Evolutionary conservation across 371 early-diverging fungal genomes (phyloP).

Genomic region (Mortierella sp.): DNA sequence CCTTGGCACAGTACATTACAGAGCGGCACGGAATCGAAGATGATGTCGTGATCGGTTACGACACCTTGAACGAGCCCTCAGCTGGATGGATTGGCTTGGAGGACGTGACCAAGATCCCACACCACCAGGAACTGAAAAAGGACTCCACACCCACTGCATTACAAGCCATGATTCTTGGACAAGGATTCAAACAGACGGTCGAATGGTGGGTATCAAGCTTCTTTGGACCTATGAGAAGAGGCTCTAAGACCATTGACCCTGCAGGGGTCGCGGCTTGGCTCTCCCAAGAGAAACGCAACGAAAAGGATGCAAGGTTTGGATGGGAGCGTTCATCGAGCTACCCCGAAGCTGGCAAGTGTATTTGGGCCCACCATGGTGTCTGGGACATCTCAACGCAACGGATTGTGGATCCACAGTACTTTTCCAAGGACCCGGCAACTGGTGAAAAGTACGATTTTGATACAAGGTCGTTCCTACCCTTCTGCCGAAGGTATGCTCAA

Average conservation of each 20-base stretch:
- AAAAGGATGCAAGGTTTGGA: slow-evolving; percentile 57
- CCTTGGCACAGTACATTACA: slow-evolving; percentile 60
- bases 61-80: slow-evolving; percentile 81
- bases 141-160: slow-evolving; percentile 72
- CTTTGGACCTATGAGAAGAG: slow-evolving; percentile 65
- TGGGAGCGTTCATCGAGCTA: slow-evolving; percentile 59
- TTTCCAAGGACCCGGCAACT: slow-evolving; percentile 60
- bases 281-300: slow-evolving; percentile 36
- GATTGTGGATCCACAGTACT: slow-evolving; percentile 64
- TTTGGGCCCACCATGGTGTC: slow-evolving; percentile 77
- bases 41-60: slow-evolving; percentile 75
- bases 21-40: slow-evolving; percentile 59
- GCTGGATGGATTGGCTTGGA: slow-evolving; percentile 67
- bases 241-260: slow-evolving; percentile 60
- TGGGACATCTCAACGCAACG: slow-evolving; percentile 62
- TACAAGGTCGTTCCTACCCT: slow-evolving; percentile 65
- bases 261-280: slow-evolving; percentile 66
- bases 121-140: slow-evolving; percentile 63
- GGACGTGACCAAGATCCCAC: slow-evolving; percentile 62
- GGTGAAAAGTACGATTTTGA: slow-evolving; percentile 57
- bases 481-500: slow-evolving; percentile 57
- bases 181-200: slow-evolving; percentile 64
- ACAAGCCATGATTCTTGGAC: slow-evolving; percentile 72
- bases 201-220: slow-evolving; percentile 68
- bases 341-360: slow-evolving; percentile 63